A percentile compares a stretch with the other conserved stretches of the same genome.
Conservation (phyloP, 352 stramenopile genomes). For the Phytophthora sojae region DNA sequence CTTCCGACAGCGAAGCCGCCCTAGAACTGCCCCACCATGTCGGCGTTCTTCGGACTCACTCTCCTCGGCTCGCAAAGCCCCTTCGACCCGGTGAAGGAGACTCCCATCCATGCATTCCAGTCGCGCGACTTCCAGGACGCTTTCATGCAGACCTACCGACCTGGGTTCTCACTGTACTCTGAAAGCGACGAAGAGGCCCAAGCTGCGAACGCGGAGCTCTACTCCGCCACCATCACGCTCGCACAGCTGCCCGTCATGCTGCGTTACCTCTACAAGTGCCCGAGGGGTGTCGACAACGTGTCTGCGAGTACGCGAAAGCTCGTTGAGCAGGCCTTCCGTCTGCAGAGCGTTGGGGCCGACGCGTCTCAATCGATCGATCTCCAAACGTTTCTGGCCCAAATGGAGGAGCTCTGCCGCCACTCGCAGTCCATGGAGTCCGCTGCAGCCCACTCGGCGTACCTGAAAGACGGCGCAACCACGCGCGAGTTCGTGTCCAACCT, state of each 20-base stretch:
- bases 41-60: conserved; percentile 73
- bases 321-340: conserved; percentile 30
- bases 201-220: conserved; percentile 36
- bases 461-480: conserved; percentile 40
- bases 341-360: conserved; percentile 6
- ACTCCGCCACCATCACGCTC: conserved; percentile 42
- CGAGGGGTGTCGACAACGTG: conserved; percentile 61
- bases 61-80: conserved; percentile 61
- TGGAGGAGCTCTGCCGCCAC: conserved; percentile 39
- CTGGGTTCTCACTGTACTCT: conserved; percentile 61
- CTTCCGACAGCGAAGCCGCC: too few relatives aligned
- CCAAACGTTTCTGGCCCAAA: conserved; percentile 40
- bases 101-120: conserved; percentile 66
- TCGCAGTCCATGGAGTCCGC: conserved; percentile 45
- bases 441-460: conserved; percentile 42
- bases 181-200: conserved; percentile 65
- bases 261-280: conserved; percentile 68
- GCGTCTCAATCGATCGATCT: conserved; percentile 15
- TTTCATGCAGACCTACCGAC: conserved; percentile 62
- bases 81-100: conserved; percentile 66
- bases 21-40: conserved; percentile 41
- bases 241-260: conserved; percentile 54
- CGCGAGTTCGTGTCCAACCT: conserved; percentile 71
- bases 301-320: conserved; percentile 34
- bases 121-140: conserved; percentile 59